Evolutionary conservation across 805 yeast genomes (phyloP).

Genomic region (Alloascoidea hylecoeti): DNA sequence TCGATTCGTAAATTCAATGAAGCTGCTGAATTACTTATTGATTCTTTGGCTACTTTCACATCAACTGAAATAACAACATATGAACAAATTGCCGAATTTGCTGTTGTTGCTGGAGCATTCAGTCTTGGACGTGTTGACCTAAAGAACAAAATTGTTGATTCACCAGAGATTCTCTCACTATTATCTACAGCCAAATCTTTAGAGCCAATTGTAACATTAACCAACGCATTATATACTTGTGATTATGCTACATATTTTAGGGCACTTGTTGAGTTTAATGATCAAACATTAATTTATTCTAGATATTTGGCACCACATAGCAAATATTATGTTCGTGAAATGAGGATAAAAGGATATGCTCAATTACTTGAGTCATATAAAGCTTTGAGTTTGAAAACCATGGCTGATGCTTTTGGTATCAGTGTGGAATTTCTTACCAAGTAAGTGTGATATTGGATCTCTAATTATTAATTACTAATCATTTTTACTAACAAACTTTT

Average conservation of each 20-base stretch:
- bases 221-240: conserved; percentile 78
- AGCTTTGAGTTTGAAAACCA: conserved; percentile 75
- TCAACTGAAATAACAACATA: conserved; percentile 82
- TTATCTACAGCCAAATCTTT: conserved; percentile 55
- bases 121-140: conserved; percentile 73
- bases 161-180: conserved; percentile 83
- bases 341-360: conserved; percentile 89
- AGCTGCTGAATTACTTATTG: conserved; percentile 76
- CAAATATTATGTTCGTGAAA: conserved; percentile 74
- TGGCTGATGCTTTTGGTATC: conserved; percentile 94
- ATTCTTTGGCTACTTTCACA: conserved; percentile 89
- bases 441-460: conserved; percentile 6
- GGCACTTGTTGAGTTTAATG: conserved; percentile 64
- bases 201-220: conserved; percentile 70
- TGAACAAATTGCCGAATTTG: conserved; percentile 80
- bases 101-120: conserved; percentile 79
- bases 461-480: background rate
- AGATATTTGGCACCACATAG: conserved; percentile 68
- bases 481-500: conserved; percentile 5
- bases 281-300: conserved; percentile 47
- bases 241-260: conserved; percentile 75
- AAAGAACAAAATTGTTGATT: conserved; percentile 75
- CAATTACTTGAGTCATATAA: conserved; percentile 91
- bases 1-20: conserved; percentile 78
- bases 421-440: conserved; percentile 68